Percentiles rank a stretch among this genome's conserved stretches.
Evolutionary conservation across 2,329 filamentous ascomycete species (phyloP).

Genomic region (Xylaria sp.): DNA sequence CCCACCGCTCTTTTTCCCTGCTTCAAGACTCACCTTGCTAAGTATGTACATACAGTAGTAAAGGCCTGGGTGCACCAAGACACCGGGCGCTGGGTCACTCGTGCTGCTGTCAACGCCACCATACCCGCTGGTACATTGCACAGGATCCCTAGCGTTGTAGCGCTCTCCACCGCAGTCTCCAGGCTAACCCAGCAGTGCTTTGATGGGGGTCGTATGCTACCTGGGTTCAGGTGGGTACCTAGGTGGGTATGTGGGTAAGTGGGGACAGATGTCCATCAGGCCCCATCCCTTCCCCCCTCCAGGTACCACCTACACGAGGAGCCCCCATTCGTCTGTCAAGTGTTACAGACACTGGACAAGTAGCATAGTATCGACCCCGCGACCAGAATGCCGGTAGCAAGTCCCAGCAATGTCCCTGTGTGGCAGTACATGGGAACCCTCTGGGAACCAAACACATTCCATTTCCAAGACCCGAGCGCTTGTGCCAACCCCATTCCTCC

Average conservation of each 20-base stretch:
- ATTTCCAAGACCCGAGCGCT: constrained; percentile 34
- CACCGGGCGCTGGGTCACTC: constrained; percentile 33
- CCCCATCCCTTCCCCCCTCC: neutral
- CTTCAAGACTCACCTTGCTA: constrained; percentile 17
- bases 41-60: too few relatives aligned
- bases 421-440: constrained; percentile 18
- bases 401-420: constrained; percentile 19
- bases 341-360: constrained; percentile 30
- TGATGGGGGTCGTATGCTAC: neutral
- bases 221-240: too few relatives aligned
- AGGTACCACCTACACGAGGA: constrained; percentile 22
- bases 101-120: constrained; percentile 14
- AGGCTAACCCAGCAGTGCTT: constrained; percentile 8
- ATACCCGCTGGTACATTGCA: constrained; percentile 15
- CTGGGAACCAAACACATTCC: constrained; percentile 25
- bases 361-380: constrained; percentile 34
- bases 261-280: neutral
- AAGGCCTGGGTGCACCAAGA: constrained; percentile 27
- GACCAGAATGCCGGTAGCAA: constrained; percentile 41
- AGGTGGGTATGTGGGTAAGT: neutral
- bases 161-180: constrained; percentile 2
- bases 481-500: constrained; percentile 36
- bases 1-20: constrained; percentile 18
- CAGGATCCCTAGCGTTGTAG: constrained; percentile 20
- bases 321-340: constrained; percentile 27